Conservation (phyloP, 2,329 filamentous ascomycete genomes). For the Trichoderma cornu-damae region DNA sequence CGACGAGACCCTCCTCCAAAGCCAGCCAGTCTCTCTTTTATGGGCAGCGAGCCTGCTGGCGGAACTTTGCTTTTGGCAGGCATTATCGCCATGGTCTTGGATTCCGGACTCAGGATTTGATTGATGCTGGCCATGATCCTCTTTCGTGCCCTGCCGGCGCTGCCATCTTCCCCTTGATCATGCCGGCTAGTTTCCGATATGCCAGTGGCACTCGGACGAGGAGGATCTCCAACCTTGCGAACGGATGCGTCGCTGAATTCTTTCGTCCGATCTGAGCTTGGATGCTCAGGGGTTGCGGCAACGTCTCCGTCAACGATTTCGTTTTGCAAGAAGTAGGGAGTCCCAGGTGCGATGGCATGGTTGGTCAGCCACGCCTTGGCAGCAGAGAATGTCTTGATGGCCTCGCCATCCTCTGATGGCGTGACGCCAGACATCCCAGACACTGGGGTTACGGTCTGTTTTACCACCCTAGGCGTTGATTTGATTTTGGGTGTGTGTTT, state of each 20-base stretch:
- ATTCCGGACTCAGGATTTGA: background rate
- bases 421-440: background rate
- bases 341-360: background rate
- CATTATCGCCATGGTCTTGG: background rate
- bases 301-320: background rate
- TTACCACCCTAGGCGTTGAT: background rate
- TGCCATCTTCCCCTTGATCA: background rate
- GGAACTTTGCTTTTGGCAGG: background rate
- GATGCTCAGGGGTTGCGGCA: background rate
- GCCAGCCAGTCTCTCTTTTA: background rate
- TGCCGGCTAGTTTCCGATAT: background rate
- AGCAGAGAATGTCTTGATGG: background rate
- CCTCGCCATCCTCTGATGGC: background rate
- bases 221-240: background rate
- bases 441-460: background rate
- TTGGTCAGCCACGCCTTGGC: conserved; percentile 4
- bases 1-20: background rate
- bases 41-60: background rate
- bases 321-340: background rate
- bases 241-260: background rate
- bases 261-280: background rate
- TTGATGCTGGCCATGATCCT: background rate
- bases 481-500: too few relatives aligned
- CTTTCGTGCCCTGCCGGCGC: background rate
- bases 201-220: background rate